Base-by-base conservation (phyloP, 768 basidiomycete species). In the Panellus pusillus region DNA sequence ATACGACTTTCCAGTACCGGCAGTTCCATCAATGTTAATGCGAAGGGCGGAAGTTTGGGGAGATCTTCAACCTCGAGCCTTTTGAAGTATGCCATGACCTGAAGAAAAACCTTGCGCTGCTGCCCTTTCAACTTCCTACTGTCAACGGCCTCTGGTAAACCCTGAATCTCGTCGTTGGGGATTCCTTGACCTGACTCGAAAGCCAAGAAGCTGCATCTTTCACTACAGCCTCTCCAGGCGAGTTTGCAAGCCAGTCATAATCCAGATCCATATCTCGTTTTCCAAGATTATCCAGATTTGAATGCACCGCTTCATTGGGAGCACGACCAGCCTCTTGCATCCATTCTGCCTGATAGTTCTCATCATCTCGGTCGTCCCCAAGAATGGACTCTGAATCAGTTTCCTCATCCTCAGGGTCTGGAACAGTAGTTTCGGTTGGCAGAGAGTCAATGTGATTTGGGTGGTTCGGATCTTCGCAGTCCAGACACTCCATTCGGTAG, bases 21-120 rank as follows among this genome's bases (percentile, higher is more conserved):
- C 65, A n/a, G 65, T 65, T 6, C 63, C 66, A 58, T 68, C 66
- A 14, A 67, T 54, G 51, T 68, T 66, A 44, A 67, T 55, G 1
- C 54, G 37, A n/a, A 60, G 48, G 58, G 45, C 4, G 38, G 42
- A n/a, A 54, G 58, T 18, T 59, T 28, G 20, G 35, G 17, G 3
- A 19, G n/a, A 20, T 44, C 57, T 2, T 24, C 24, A 24, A 42
- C 14, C 19, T 54, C 9, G 12, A 61, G 13, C n/a, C 35, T 15
- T 36, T 57, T 57, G 37, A 57, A 48, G 29, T 54, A 61, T 9
- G 60, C 51, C 46, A 61, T 58, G 12, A 61, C 56, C 36, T 61
- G 56, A 11, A 53, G 39, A 27, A 61, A 58, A 2, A 61, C 47
- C 3, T 44, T 15, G 1, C 47, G 56, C 18, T 61, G 60, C 24